phyloP scores from a whole-genome alignment of 2,329 filamentous ascomycete genomes.

The Graphium sp. region DNA sequence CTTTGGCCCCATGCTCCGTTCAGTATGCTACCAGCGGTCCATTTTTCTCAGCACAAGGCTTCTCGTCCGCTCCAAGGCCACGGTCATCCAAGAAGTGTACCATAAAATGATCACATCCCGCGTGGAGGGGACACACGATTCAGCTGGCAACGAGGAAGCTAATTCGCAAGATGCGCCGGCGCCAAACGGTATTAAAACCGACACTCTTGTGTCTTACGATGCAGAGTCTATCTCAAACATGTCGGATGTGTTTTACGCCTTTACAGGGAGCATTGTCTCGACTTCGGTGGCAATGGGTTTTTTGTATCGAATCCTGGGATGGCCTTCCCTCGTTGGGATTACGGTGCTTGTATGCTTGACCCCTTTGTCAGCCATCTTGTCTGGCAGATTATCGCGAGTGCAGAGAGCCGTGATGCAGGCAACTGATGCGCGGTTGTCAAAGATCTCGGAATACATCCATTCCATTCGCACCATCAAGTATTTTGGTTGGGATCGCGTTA shows the following conservation, averaged over 20 bases:
- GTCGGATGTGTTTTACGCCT: too few relatives aligned
- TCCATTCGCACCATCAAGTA: conserved; percentile 44
- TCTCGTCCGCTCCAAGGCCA: conserved; percentile 33
- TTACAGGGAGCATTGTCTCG: too few relatives aligned
- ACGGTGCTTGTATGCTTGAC: conserved; percentile 28
- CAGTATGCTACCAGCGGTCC: conserved; percentile 36
- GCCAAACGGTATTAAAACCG: too few relatives aligned
- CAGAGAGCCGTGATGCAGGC: too few relatives aligned
- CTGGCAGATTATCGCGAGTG: too few relatives aligned
- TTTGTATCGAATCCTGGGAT: conserved; percentile 37
- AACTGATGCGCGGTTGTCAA: conserved; percentile 38
- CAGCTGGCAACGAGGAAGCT: too few relatives aligned
- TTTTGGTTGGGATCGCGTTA: conserved; percentile 40
- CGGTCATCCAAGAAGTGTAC: conserved; percentile 41
- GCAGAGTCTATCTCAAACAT: too few relatives aligned
- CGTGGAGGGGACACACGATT: too few relatives aligned
- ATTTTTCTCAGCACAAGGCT: conserved; percentile 35
- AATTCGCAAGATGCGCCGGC: too few relatives aligned
- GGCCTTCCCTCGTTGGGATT: conserved; percentile 35
- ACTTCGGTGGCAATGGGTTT: conserved; percentile 29
- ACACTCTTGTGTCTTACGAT: too few relatives aligned
- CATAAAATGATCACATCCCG: conserved; percentile 33
- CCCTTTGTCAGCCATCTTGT: too few relatives aligned
- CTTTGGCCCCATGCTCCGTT: conserved; percentile 23
- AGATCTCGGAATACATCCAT: conserved; percentile 38